A percentile compares a stretch with the other conserved stretches of the same genome.
Evolutionary conservation across 768 basidiomycete genomes (phyloP).

Genomic region (Astraeus odoratus): DNA sequence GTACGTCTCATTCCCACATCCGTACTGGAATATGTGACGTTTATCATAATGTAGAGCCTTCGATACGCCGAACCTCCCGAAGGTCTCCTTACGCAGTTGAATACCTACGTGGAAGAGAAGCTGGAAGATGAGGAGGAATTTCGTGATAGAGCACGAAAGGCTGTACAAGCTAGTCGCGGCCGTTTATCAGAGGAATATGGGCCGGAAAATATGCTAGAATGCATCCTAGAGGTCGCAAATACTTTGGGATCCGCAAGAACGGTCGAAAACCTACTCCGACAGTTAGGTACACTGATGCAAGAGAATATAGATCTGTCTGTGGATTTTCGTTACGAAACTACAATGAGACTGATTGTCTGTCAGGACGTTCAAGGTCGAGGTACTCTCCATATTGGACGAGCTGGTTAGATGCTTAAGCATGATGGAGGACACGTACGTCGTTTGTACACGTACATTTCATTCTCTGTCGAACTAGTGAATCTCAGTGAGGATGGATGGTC

Average conservation of each 20-base stretch:
- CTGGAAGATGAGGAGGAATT: constrained; percentile 87
- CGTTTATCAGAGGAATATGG: constrained; percentile 33
- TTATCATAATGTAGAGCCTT: constrained; percentile 44
- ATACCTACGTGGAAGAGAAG: constrained; percentile 81
- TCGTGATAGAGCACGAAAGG: constrained; percentile 51
- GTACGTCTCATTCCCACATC: constrained; percentile 39
- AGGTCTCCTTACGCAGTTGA: constrained; percentile 67
- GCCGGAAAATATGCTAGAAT: constrained; percentile 49
- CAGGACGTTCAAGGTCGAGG: constrained; percentile 58
- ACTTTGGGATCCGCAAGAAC: constrained; percentile 24
- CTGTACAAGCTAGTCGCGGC: constrained; percentile 21
- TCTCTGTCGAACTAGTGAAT: constrained; percentile 11
- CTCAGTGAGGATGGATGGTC: constrained; percentile 62
- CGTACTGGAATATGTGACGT: not conserved
- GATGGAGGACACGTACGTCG: constrained; percentile 58
- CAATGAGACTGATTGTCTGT: constrained; percentile 5
- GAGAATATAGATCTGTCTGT: constrained; percentile 57
- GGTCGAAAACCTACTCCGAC: constrained; percentile 56
- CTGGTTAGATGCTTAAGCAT: constrained; percentile 57
- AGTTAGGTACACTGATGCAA: constrained; percentile 50
- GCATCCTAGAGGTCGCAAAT: constrained; percentile 53
- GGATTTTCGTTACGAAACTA: not conserved
- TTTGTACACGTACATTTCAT: not conserved
- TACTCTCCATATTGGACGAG: constrained; percentile 52
- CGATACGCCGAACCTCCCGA: constrained; percentile 74